Conservation (phyloP, 257 asterid genomes). For the Verbena officinalis region DNA sequence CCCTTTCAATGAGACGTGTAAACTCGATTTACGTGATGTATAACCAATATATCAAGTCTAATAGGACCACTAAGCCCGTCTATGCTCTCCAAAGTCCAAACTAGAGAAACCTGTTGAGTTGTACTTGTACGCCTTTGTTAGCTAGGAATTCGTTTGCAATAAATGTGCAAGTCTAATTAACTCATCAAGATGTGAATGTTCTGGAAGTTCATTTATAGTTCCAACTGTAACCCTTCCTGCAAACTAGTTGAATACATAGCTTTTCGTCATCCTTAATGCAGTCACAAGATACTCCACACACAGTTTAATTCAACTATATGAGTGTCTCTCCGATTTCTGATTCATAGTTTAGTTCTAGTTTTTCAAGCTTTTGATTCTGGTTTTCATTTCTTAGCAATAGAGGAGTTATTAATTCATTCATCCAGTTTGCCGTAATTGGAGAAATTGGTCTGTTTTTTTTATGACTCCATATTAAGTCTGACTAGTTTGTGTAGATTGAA, state of each 20-base stretch:
- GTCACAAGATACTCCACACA: background rate
- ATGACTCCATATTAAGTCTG: slow-evolving; percentile 1
- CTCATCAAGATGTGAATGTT: background rate
- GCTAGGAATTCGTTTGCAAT: background rate
- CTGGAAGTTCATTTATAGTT: slow-evolving; percentile 5
- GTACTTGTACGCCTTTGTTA: slow-evolving; percentile 3
- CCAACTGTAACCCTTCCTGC: background rate
- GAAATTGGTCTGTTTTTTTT: background rate
- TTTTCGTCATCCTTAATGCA: background rate
- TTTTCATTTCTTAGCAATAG: slow-evolving; percentile 8
- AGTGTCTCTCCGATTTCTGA: slow-evolving; percentile 13
- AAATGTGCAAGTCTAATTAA: background rate
- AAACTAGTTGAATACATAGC: background rate
- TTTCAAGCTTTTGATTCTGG: slow-evolving; percentile 13
- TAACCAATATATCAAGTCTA: background rate
- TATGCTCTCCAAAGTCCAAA: no score
- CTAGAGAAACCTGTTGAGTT: no score
- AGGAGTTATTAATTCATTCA: background rate
- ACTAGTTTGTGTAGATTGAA: slow-evolving; percentile 58
- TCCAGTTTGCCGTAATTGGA: slow-evolving; percentile 17
- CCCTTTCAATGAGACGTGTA: background rate
- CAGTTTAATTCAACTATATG: background rate
- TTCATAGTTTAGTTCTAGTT: background rate
- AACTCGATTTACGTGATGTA: background rate
- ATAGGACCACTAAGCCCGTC: background rate